Evolutionary conservation across 352 stramenopile genomes (phyloP).

Genomic region (Globisporangium iwayamae): DNA sequence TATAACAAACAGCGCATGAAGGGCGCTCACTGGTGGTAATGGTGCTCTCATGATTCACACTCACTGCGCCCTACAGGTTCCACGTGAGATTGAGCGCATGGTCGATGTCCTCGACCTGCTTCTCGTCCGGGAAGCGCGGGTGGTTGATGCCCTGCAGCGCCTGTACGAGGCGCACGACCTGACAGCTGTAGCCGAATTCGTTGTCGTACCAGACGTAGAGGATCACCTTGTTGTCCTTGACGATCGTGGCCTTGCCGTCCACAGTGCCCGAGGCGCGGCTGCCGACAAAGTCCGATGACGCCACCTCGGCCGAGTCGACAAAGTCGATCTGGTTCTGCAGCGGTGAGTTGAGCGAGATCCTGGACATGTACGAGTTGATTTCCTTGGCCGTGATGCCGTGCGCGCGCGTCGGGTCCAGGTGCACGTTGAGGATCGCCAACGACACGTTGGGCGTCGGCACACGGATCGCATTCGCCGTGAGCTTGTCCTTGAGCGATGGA

Average conservation of each 20-base stretch:
- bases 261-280: constrained; percentile 69
- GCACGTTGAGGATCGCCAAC: constrained; percentile 95
- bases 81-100: constrained; percentile 47
- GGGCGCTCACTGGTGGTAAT: not conserved
- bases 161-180: constrained; percentile 83
- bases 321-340: constrained; percentile 90
- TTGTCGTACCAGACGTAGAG: constrained; percentile 92
- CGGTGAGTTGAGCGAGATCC: constrained; percentile 75
- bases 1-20: not conserved
- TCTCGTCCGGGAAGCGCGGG: constrained; percentile 63
- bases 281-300: constrained; percentile 83
- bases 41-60: not conserved
- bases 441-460: constrained; percentile 98
- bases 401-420: constrained; percentile 80
- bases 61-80: constrained; percentile 26
- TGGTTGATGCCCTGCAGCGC: constrained; percentile 75
- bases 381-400: constrained; percentile 59
- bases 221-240: constrained; percentile 80
- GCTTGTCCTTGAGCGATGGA: constrained; percentile 94
- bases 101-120: constrained; percentile 70
- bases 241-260: constrained; percentile 84
- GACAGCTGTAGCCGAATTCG: constrained; percentile 87
- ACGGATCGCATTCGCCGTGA: constrained; percentile 98
- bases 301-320: constrained; percentile 78
- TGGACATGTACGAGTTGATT: constrained; percentile 78